Evolutionary conservation across 768 basidiomycete genomes (phyloP).

Genomic region (Megacollybia marginata): DNA sequence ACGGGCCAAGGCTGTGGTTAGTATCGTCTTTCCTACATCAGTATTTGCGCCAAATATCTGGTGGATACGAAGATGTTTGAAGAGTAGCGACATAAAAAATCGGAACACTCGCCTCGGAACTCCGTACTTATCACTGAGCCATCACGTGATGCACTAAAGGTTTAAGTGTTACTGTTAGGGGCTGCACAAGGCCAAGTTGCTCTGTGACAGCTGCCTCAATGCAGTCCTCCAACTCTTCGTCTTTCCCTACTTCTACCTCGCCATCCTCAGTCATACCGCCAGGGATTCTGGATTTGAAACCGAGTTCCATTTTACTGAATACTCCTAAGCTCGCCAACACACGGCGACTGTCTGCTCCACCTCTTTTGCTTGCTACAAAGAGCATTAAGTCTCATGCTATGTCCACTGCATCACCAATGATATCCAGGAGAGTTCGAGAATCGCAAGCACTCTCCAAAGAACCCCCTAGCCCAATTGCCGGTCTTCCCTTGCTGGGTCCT

Average conservation of each 20-base stretch:
- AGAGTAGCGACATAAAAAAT: conserved; percentile 66
- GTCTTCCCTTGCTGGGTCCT: neutral
- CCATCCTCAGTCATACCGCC: neutral
- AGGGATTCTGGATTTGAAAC: neutral
- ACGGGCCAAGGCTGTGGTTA: conserved; percentile 78
- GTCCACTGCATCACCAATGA: neutral
- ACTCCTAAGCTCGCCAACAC: neutral
- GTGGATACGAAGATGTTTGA: conserved; percentile 77
- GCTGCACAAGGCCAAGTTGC: too few species aligned
- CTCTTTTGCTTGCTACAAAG: neutral
- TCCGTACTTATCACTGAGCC: too few species aligned
- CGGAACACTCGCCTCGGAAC: too few species aligned
- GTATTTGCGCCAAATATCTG: conserved; percentile 96
- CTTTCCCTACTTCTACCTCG: neutral
- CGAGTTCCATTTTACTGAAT: neutral
- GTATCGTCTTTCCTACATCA: conserved; percentile 90
- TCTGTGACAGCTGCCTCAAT: too few species aligned
- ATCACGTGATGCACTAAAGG: too few species aligned
- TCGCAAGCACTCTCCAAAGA: neutral
- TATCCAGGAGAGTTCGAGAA: neutral
- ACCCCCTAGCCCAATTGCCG: neutral
- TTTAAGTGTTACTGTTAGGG: too few species aligned
- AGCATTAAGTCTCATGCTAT: neutral
- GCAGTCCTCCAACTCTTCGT: neutral
- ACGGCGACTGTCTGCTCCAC: neutral